Evolutionary conservation across 1,139 yeast species (phyloP).

Genomic region (Hanseniaspora uvarum): DNA sequence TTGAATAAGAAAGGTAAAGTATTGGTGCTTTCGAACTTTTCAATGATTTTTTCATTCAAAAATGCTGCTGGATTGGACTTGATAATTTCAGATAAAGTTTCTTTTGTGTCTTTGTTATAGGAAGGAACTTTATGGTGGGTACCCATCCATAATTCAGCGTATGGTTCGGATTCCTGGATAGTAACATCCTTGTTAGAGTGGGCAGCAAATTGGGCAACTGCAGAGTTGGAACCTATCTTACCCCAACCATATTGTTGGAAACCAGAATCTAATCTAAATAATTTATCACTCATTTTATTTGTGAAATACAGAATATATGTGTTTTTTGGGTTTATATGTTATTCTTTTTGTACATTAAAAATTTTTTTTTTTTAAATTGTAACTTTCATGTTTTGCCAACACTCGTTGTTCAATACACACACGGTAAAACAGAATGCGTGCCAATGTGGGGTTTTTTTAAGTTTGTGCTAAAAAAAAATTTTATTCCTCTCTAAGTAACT

Average conservation of each 20-base stretch:
- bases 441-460: no score
- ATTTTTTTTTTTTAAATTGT: background rate
- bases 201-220: slow-evolving; percentile 80
- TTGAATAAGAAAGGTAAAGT: slow-evolving; percentile 88
- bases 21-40: slow-evolving; percentile 55
- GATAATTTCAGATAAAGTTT: slow-evolving; percentile 56
- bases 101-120: slow-evolving; percentile 43
- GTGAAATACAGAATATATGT: background rate
- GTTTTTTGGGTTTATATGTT: slow-evolving; percentile 4
- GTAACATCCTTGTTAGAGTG: slow-evolving; percentile 50
- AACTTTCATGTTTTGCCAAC: background rate
- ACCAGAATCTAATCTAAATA: slow-evolving; percentile 35
- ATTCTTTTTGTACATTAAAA: background rate
- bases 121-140: slow-evolving; percentile 92
- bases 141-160: slow-evolving; percentile 97
- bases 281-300: slow-evolving; percentile 28
- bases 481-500: no score
- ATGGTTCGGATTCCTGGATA: slow-evolving; percentile 66
- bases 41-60: slow-evolving; percentile 48
- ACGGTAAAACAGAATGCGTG: no score
- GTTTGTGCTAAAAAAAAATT: no score
- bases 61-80: slow-evolving; percentile 47
- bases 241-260: slow-evolving; percentile 79
- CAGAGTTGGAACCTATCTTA: slow-evolving; percentile 68
- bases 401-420: background rate